Percentiles rank a stretch among this genome's conserved stretches.
These are phyloP conservation scores for Apostasia ramifera DNA, from an alignment of 106 monocot species.

Conservation along the genomic window DNA sequence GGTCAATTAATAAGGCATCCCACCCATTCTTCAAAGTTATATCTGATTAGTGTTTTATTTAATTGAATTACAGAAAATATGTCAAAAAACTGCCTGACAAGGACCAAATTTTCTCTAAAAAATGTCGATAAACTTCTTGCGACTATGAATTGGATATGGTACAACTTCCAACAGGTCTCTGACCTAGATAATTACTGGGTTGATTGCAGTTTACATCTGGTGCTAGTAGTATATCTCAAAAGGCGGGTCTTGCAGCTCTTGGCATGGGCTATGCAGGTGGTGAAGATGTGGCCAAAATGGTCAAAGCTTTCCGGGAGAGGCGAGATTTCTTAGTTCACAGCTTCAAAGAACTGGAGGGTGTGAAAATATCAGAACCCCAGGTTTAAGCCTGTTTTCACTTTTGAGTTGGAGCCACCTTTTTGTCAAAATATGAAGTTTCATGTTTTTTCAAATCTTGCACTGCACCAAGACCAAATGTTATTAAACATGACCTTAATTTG, in stretches of 20 bases:
- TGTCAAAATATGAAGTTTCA: neutral
- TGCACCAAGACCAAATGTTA: too few species aligned
- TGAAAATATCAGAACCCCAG: conserved; percentile 79
- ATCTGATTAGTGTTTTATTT: too few species aligned
- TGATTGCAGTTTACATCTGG: conserved; percentile 64
- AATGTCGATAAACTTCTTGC: too few species aligned
- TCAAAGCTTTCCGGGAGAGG: conserved; percentile 70
- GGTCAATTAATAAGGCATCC: too few species aligned
- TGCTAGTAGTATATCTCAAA: conserved; percentile 88
- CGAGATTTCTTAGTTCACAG: conserved; percentile 65
- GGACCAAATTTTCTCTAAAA: too few species aligned
- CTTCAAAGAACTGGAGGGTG: conserved; percentile 62
- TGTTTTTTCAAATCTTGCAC: too few species aligned
- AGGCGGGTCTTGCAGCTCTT: conserved; percentile 76
- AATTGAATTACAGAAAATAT: too few species aligned
- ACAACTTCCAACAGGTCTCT: too few species aligned
- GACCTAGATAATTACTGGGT: neutral
- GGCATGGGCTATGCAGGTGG: conserved; percentile 76
- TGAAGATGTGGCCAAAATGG: conserved; percentile 70
- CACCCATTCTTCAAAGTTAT: too few species aligned
- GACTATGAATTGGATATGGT: too few species aligned
- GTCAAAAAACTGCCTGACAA: too few species aligned
- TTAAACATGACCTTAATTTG: neutral
- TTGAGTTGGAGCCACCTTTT: neutral
- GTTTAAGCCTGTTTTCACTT: conserved; percentile 16